Base-by-base conservation (phyloP, 2,329 filamentous ascomycete species). In the Botrytis pseudocinerea region DNA sequence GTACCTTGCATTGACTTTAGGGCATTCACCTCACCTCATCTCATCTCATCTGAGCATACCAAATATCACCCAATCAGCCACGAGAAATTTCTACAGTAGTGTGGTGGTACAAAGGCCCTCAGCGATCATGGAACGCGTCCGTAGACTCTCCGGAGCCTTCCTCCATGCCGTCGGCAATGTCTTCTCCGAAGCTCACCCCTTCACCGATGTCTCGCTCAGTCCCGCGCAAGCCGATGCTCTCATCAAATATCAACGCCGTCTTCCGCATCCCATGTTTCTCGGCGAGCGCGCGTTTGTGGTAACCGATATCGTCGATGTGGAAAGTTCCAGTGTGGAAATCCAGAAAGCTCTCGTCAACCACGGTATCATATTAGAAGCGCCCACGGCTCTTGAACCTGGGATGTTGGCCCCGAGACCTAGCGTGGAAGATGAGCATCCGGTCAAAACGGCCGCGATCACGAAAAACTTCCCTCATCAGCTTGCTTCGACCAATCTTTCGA, bases 391-490 rank as follows among this genome's bases (percentile, higher is more conserved):
- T 32, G 48, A 74, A 20, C 74, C 71, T 32, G 69, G 72, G 51
- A 63, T 65, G 18, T 60, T 60, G 28, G 62, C 70, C 18, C 46
- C 64, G 35, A 40, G 46, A 54, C 25, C 28, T 14, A 28, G 22
- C 9, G 35, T 57, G 32, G 74, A 64, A 20, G 59, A 54, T 40
- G 46, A 35, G 18, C 73, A 70, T 42, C 71, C 76, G 12, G 73
- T 79, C 64, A 77, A 76, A 35, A 77, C 75, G 0, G 42, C 57
- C 2, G 68, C 57, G 3, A 75, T 80, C 22, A 76, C 71, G 3
- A 76, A 76, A 44, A 62, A 75, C 14, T 78, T 80, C 64, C 73
- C 77, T 4, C 74, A 75, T 63, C 78, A 80, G 57, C 54, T 79
- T 16, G 71, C 78, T 4, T 42, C 65, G 4, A 68, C 65, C 6